phyloP scores from a whole-genome alignment of 495 filamentous ascomycete species.

The Peziza echinospora region DNA sequence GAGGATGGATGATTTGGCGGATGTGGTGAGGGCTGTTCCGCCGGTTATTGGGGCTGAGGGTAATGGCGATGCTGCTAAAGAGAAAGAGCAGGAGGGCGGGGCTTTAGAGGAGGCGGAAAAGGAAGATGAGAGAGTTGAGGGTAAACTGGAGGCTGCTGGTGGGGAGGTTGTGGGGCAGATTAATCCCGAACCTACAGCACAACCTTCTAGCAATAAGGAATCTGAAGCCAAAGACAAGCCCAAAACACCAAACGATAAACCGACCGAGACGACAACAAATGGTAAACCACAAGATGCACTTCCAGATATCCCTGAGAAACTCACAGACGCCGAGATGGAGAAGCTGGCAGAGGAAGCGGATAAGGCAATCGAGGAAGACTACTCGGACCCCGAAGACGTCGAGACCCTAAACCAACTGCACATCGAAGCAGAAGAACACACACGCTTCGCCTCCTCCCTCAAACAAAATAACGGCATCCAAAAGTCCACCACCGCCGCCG shows the following conservation, averaged over 20 bases:
- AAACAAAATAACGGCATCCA: conserved; percentile 21
- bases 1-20: background rate
- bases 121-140: conserved; percentile 16
- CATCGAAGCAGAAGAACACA: conserved; percentile 77
- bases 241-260: conserved; percentile 18
- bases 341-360: background rate
- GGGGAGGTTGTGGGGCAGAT: too few species aligned
- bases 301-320: conserved; percentile 16
- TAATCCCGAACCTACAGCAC: background rate
- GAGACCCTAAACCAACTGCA: conserved; percentile 68
- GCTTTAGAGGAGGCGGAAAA: conserved; percentile 3
- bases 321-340: conserved; percentile 10
- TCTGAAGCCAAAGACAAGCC: background rate
- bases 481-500: conserved; percentile 22
- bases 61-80: conserved; percentile 1
- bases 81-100: conserved; percentile 5
- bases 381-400: conserved; percentile 78
- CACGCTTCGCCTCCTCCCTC: conserved; percentile 65
- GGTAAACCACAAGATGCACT: conserved; percentile 4
- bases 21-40: background rate
- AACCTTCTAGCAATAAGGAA: background rate
- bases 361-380: conserved; percentile 21
- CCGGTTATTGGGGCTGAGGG: background rate
- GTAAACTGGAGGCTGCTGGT: background rate
- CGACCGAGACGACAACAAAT: conserved; percentile 17